phyloP scores from a whole-genome alignment of 192 early-diverging fungal species.

The Rhizophagus prolifer region DNA sequence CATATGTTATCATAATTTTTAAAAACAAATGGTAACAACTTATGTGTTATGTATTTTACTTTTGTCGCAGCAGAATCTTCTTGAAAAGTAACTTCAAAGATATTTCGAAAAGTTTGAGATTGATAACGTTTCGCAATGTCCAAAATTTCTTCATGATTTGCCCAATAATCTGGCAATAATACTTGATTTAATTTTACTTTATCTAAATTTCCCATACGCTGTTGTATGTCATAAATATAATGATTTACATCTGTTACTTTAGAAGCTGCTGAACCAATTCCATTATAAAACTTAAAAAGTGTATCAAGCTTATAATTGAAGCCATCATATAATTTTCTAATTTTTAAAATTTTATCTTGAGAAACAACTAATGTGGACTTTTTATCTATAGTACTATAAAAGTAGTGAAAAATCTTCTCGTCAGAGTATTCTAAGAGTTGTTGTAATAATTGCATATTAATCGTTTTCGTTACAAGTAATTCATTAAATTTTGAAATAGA shows the following conservation, averaged over 20 bases:
- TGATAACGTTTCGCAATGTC: not conserved
- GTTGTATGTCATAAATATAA: not conserved
- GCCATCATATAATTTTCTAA: not conserved
- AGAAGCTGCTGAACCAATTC: too few relatives aligned
- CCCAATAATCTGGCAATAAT: not conserved
- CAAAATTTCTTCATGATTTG: not conserved
- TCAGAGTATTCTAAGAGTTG: too few relatives aligned
- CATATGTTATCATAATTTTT: not conserved
- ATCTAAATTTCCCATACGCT: not conserved
- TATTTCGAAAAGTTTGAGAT: slow-evolving; percentile 16
- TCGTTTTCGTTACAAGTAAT: too few relatives aligned
- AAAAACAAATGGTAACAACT: not conserved
- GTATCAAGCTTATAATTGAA: too few relatives aligned
- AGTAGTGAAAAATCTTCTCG: too few relatives aligned
- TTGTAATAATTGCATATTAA: too few relatives aligned
- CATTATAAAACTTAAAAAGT: too few relatives aligned
- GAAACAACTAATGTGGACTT: not conserved
- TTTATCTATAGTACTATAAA: too few relatives aligned
- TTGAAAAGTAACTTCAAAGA: not conserved
- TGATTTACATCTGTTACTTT: not conserved
- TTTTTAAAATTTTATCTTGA: too few relatives aligned
- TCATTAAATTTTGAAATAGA: too few relatives aligned
- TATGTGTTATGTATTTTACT: not conserved
- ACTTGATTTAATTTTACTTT: not conserved
- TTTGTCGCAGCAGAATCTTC: not conserved